Conservation (phyloP, 2,329 filamentous ascomycete species). For the Colletotrichum sp. region DNA sequence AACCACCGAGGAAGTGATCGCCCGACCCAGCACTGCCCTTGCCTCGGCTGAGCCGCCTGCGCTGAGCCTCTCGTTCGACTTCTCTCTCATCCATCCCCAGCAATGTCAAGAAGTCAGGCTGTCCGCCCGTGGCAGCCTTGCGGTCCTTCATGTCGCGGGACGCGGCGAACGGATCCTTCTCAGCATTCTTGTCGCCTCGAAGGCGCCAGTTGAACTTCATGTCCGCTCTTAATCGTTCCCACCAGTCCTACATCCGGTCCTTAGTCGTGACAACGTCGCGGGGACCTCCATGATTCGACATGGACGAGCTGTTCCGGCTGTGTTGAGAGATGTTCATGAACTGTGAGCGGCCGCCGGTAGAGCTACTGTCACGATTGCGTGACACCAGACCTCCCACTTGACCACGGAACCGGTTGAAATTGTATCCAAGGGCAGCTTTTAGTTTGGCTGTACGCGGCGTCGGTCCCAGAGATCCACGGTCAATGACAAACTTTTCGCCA, state of each 20-base stretch:
- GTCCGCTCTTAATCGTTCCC: conserved; percentile 46
- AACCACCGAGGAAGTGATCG: conserved; percentile 44
- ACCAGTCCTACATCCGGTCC: conserved; percentile 50
- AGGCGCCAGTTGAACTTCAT: conserved; percentile 42
- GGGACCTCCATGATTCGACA: conserved; percentile 7
- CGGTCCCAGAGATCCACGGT: conserved; percentile 53
- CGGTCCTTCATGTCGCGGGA: conserved; percentile 29
- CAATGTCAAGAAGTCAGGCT: conserved; percentile 50
- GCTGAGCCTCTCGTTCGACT: conserved; percentile 40
- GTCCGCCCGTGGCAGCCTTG: conserved; percentile 25
- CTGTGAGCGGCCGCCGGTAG: conserved; percentile 42
- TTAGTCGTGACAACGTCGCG: conserved; percentile 33
- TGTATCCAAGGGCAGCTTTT: conserved; percentile 42
- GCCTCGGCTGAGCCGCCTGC: conserved; percentile 34
- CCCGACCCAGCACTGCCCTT: conserved; percentile 37
- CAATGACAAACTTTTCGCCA: conserved; percentile 42
- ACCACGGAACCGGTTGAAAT: conserved; percentile 38
- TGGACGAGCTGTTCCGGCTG: conserved; percentile 42
- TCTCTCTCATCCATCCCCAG: conserved; percentile 48
- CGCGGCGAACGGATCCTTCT: conserved; percentile 30
- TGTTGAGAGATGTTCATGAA: conserved; percentile 44
- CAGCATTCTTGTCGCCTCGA: conserved; percentile 30
- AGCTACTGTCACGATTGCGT: conserved; percentile 49
- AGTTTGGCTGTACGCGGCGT: conserved; percentile 49
- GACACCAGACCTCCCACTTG: conserved; percentile 34